These are phyloP conservation scores for Vishniacozyma victoriae DNA, from an alignment of 768 basidiomycete species.

Conservation along the genomic window DNA sequence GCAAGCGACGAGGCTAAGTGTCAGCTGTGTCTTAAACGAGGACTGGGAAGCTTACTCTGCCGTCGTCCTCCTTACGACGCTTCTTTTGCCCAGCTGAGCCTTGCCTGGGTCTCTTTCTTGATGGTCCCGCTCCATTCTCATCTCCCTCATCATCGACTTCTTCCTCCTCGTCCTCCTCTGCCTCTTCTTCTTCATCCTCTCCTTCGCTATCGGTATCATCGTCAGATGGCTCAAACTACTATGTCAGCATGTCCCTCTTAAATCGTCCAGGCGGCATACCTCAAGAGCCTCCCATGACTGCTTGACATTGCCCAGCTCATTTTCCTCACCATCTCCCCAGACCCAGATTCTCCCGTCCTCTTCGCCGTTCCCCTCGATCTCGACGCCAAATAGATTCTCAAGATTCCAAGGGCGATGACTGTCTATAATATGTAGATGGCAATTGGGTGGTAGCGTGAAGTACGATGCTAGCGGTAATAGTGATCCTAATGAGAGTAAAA, in stretches of 20 bases:
- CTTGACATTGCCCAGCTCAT: constrained; percentile 62
- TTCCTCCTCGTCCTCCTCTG: constrained; percentile 30
- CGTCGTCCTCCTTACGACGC: constrained; percentile 18
- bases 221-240: constrained; percentile 69
- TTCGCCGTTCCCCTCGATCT: constrained; percentile 49
- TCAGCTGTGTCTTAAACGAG: background rate
- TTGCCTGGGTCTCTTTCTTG: constrained; percentile 10
- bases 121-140: constrained; percentile 9
- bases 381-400: constrained; percentile 65
- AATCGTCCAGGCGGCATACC: constrained; percentile 50
- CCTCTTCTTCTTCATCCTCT: constrained; percentile 46
- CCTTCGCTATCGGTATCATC: constrained; percentile 54
- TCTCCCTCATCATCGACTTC: constrained; percentile 25
- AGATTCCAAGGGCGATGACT: constrained; percentile 85
- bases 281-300: constrained; percentile 78
- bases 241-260: background rate
- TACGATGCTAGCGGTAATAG: constrained; percentile 71
- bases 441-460: constrained; percentile 47
- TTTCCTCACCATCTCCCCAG: constrained; percentile 86
- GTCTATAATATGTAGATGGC: constrained; percentile 89
- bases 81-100: constrained; percentile 17
- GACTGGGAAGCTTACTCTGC: constrained; percentile 11
- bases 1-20: constrained; percentile 56
- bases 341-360: constrained; percentile 59
- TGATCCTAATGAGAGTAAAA: constrained; percentile 87